phyloP scores from a whole-genome alignment of 345 rosid genomes.

The Salix dunnii region DNA sequence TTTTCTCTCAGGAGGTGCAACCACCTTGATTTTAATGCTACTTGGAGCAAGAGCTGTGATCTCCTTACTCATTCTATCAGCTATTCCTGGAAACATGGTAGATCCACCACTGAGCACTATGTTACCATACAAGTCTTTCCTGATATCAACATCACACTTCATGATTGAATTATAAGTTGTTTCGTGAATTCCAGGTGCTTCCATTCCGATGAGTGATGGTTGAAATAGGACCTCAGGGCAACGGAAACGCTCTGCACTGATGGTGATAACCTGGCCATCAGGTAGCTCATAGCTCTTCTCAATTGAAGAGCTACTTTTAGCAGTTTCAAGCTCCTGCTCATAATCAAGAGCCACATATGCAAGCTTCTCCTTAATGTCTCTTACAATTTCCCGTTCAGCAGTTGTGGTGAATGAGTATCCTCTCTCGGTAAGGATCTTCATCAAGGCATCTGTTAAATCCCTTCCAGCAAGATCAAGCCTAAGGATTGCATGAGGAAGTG shows the following conservation, averaged over 20 bases:
- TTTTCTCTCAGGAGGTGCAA: conserved; percentile 21
- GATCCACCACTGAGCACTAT: conserved; percentile 3
- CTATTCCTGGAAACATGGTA: neutral
- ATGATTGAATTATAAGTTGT: conserved; percentile 38
- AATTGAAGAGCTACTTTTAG: conserved; percentile 35
- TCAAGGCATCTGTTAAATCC: conserved; percentile 57
- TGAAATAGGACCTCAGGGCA: conserved; percentile 41
- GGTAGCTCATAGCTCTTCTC: conserved; percentile 33
- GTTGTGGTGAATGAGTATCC: conserved; percentile 41
- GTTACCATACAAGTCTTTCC: neutral
- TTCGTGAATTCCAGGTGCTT: conserved; percentile 40
- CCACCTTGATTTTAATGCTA: conserved; percentile 7
- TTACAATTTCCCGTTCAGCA: conserved; percentile 12
- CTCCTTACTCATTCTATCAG: neutral
- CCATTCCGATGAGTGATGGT: conserved; percentile 37
- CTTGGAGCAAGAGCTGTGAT: neutral
- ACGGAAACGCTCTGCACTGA: conserved; percentile 35
- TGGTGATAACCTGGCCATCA: conserved; percentile 17
- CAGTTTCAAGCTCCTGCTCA: conserved; percentile 38
- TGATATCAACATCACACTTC: conserved; percentile 26
- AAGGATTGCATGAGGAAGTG: conserved; percentile 66
- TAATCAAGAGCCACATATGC: conserved; percentile 20
- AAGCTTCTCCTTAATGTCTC: neutral
- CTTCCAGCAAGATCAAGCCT: conserved; percentile 64
- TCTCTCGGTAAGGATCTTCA: conserved; percentile 53